Evolutionary conservation across 1,139 yeast genomes (phyloP), one percentile per base, ranked within the genome.

Genomic region (Pichia sp.): DNA sequence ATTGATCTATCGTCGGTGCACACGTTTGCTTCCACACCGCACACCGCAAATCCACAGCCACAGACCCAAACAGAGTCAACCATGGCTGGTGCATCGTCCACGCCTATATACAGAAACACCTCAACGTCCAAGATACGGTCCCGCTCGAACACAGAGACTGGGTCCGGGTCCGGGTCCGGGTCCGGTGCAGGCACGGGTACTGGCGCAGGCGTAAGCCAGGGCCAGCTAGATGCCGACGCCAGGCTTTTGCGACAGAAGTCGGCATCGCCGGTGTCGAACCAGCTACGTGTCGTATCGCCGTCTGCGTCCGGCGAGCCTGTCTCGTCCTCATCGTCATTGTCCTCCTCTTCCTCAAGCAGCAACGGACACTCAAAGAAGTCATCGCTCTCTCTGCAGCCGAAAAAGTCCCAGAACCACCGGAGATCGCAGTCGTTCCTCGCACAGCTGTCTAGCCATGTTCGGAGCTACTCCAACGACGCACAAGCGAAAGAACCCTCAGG

Each of bases 371-470:
- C 41, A 7, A 52, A 46, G 47, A 46, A 42, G 4, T 23, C 43
- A 8, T 51, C 53, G 13, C 13, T 46, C 5, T 51, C 50, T 19
- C 10, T 41, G 4, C 36, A 42, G 30, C 45, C 29, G 30, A 8
- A 42, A 34, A 46, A 34, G 13, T 34, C 40, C 31, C 30, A 46
- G 15, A 36, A 19, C 43, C 15, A 30, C 38, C 4, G 29, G n/a
- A 46, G 49, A 23, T 36, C 49, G 16, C 49, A 46, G 36, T 51
- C 53, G 4, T 26, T 53, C 8, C 41, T 53, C 19, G 34, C 53
- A 23, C 52, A 50, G 31, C 26, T 55, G 16, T 42, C 56, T 11
- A 55, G 40, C 40, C 58, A 55, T 42, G 55, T 50, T 1, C 49
- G 51, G 34, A 48, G 36, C 38, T 42, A 47, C 15, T 50, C 55